Percentiles rank a stretch among this genome's conserved stretches.
Conservation (phyloP, 2,329 filamentous ascomycete species). For the Exophiala sp. region DNA sequence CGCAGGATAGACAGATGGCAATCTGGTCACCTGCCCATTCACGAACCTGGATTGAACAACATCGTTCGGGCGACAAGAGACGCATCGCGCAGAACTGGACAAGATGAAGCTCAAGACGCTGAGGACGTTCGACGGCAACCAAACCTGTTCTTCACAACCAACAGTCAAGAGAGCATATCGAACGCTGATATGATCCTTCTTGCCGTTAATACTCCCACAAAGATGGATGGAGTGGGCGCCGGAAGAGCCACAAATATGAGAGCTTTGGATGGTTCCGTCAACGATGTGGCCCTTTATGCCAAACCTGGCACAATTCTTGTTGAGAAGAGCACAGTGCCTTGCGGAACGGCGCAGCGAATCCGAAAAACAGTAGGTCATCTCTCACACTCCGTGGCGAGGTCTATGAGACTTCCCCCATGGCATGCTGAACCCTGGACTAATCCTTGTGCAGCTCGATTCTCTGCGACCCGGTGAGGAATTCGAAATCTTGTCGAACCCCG, state of each 20-base stretch:
- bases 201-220: constrained; percentile 76
- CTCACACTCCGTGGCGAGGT: background rate
- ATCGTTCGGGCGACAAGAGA: constrained; percentile 56
- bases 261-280: constrained; percentile 66
- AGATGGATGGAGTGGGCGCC: constrained; percentile 64
- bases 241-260: constrained; percentile 70
- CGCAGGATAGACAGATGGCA: constrained; percentile 69
- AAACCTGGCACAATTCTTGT: constrained; percentile 69
- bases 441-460: constrained; percentile 10
- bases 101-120: constrained; percentile 15
- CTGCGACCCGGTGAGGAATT: constrained; percentile 50
- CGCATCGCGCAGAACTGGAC: constrained; percentile 28
- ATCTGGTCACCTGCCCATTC: constrained; percentile 68
- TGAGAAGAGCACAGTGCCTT: constrained; percentile 78
- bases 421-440: too few species aligned
- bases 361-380: constrained; percentile 58
- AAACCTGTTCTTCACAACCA: constrained; percentile 72
- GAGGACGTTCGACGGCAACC: constrained; percentile 48
- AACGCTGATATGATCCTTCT: constrained; percentile 72
- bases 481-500: constrained; percentile 76
- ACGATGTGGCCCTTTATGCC: constrained; percentile 64
- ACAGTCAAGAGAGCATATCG: constrained; percentile 59
- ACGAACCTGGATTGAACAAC: constrained; percentile 68
- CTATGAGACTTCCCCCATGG: too few species aligned
- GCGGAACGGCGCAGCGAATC: constrained; percentile 67